phyloP scores from a whole-genome alignment of 371 early-diverging fungal genomes.

The Parasitella parasitica region DNA sequence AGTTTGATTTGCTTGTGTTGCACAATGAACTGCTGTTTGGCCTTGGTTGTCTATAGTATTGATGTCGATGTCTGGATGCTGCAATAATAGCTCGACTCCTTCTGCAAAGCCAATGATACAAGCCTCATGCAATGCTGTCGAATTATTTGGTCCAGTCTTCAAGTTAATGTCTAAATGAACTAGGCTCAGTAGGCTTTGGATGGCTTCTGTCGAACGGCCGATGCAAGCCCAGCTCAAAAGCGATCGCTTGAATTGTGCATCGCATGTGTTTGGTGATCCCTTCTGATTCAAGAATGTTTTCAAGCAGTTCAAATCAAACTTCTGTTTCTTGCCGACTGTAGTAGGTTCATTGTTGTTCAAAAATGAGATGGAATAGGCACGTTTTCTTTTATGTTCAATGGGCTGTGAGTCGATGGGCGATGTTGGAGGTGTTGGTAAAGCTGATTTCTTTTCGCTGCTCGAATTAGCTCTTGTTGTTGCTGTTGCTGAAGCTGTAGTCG shows the following conservation, averaged over 20 bases:
- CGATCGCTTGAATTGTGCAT: slow-evolving; percentile 24
- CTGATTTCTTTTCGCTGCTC: not conserved
- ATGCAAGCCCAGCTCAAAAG: slow-evolving; percentile 39
- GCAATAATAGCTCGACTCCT: slow-evolving; percentile 28
- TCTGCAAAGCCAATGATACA: slow-evolving; percentile 29
- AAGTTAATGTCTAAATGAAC: slow-evolving; percentile 32
- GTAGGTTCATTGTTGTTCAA: slow-evolving; percentile 7
- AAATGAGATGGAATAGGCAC: slow-evolving; percentile 19
- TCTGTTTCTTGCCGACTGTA: not conserved
- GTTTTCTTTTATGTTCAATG: slow-evolving; percentile 25
- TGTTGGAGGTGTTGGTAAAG: slow-evolving; percentile 37
- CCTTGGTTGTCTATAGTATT: slow-evolving; percentile 24
- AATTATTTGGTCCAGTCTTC: slow-evolving; percentile 27
- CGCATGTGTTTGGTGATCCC: slow-evolving; percentile 26
- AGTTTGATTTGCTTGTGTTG: slow-evolving; percentile 31
- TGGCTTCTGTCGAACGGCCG: slow-evolving; percentile 27
- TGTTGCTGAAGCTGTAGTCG: too few species aligned
- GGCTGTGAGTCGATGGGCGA: slow-evolving; percentile 21
- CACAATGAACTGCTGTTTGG: slow-evolving; percentile 37
- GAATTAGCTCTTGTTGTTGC: not conserved
- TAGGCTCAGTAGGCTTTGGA: slow-evolving; percentile 21
- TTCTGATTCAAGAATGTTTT: slow-evolving; percentile 20
- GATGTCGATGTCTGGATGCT: slow-evolving; percentile 30
- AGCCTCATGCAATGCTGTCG: slow-evolving; percentile 45
- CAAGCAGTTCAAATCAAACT: slow-evolving; percentile 15